A percentile compares a stretch with the other conserved stretches of the same genome.
Conservation (phyloP, 331 rosid species). For the Quercus phellos region DNA sequence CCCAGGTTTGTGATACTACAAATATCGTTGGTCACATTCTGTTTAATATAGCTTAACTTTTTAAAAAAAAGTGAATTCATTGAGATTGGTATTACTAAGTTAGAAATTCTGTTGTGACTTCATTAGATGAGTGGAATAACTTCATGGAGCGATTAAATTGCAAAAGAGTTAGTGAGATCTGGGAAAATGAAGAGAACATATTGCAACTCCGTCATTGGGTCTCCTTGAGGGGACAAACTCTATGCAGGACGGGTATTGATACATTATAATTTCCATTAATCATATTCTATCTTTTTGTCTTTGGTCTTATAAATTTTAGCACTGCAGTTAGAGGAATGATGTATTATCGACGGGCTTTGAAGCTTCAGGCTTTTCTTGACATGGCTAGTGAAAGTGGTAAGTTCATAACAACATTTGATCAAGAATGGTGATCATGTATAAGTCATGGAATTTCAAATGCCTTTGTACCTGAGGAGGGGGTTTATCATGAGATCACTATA, state of each 20-base stretch:
- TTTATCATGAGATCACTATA: no score
- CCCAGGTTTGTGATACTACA: constrained; percentile 61
- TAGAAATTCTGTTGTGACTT: constrained; percentile 13
- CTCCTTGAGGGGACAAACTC: constrained; percentile 94
- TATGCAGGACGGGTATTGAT: constrained; percentile 77
- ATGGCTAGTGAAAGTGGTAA: constrained; percentile 85
- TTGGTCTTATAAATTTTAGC: constrained; percentile 18
- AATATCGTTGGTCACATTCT: neutral
- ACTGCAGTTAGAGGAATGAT: constrained; percentile 93
- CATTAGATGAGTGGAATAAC: constrained; percentile 93
- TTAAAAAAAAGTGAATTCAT: neutral
- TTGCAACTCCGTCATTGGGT: constrained; percentile 97
- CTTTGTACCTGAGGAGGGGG: neutral
- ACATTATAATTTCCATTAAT: constrained; percentile 14
- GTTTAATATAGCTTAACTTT: neutral
- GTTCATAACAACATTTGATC: neutral
- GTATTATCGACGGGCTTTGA: constrained; percentile 92
- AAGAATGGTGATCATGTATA: neutral
- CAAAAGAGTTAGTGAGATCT: constrained; percentile 68
- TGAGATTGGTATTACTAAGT: constrained; percentile 1
- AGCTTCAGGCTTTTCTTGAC: constrained; percentile 99
- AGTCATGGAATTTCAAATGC: neutral
- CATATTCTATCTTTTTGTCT: constrained; percentile 11
- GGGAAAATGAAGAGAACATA: constrained; percentile 87
- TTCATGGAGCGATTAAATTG: constrained; percentile 91